These are phyloP conservation scores for Caryopteris hybrid DNA, from an alignment of 305 asterid genomes.

Conservation along the genomic window DNA sequence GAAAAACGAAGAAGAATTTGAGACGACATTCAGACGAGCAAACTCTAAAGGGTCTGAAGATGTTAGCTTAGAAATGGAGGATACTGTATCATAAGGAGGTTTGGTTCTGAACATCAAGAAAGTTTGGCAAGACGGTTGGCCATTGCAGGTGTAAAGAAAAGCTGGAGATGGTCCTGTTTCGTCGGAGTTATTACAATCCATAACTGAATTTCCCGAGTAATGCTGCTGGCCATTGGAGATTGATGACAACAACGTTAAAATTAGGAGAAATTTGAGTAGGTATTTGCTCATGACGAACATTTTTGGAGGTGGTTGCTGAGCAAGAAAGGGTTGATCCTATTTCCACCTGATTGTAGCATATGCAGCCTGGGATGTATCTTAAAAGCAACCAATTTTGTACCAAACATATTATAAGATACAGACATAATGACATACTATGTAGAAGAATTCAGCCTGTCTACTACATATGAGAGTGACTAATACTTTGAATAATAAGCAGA, in stretches of 20 bases:
- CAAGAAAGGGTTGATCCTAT: background rate
- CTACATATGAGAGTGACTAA: background rate
- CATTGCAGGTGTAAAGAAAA: slow-evolving; percentile 53
- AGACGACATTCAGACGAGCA: slow-evolving; percentile 42
- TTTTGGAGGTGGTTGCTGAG: background rate
- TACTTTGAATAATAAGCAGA: background rate
- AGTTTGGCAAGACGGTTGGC: slow-evolving; percentile 37
- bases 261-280: slow-evolving; percentile 12
- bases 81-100: slow-evolving; percentile 28
- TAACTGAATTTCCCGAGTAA: slow-evolving; percentile 37
- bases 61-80: slow-evolving; percentile 49
- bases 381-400: background rate
- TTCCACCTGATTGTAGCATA: no score
- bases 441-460: background rate
- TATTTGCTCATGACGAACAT: slow-evolving; percentile 14
- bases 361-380: background rate
- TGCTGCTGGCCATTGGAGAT: slow-evolving; percentile 37
- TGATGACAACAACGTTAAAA: slow-evolving; percentile 18
- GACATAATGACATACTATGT: background rate
- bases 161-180: slow-evolving; percentile 36
- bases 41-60: slow-evolving; percentile 35
- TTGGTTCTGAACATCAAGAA: slow-evolving; percentile 44
- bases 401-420: background rate
- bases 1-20: slow-evolving; percentile 23
- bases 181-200: slow-evolving; percentile 31